phyloP scores from a whole-genome alignment of 1,284 basidiomycete genomes.

The Pseudozyma sp. region DNA sequence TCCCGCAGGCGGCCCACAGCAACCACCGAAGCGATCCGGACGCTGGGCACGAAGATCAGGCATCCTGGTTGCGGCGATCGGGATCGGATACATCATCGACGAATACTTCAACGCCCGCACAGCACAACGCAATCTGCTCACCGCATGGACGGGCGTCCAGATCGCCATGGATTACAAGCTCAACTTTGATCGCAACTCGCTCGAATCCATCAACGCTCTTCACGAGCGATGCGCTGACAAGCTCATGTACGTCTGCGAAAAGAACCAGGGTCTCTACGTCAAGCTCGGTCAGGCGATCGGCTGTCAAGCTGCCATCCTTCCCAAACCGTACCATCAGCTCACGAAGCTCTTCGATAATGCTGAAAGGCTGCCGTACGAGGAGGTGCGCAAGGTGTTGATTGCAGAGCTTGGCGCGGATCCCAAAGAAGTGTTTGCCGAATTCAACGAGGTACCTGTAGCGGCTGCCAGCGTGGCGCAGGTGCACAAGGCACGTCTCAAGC shows the following conservation, averaged over 20 bases:
- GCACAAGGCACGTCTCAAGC: constrained; percentile 53
- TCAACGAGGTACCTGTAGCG: constrained; percentile 54
- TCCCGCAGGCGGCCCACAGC: neutral
- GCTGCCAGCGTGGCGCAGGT: constrained; percentile 63
- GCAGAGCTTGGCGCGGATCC: constrained; percentile 52
- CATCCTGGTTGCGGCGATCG: constrained; percentile 13
- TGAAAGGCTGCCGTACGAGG: constrained; percentile 44
- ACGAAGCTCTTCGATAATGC: constrained; percentile 63
- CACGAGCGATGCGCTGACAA: constrained; percentile 59
- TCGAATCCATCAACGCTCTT: constrained; percentile 54
- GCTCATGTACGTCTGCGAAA: constrained; percentile 58
- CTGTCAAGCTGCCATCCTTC: constrained; percentile 56
- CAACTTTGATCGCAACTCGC: constrained; percentile 55
- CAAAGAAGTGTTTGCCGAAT: constrained; percentile 51
- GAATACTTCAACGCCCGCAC: constrained; percentile 47
- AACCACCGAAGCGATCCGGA: neutral
- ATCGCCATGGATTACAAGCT: constrained; percentile 65
- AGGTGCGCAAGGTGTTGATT: constrained; percentile 52
- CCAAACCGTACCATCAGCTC: constrained; percentile 60
- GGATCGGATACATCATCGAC: constrained; percentile 36
- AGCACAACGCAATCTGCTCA: constrained; percentile 53
- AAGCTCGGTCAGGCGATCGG: constrained; percentile 64
- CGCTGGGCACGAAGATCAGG: constrained; percentile 19
- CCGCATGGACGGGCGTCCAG: constrained; percentile 47
- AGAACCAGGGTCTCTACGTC: constrained; percentile 60